Evolutionary conservation across 2,329 filamentous ascomycete species (phyloP), one percentile per base, ranked within the genome.

Genomic region (Chrysosporium queenslandicum): DNA sequence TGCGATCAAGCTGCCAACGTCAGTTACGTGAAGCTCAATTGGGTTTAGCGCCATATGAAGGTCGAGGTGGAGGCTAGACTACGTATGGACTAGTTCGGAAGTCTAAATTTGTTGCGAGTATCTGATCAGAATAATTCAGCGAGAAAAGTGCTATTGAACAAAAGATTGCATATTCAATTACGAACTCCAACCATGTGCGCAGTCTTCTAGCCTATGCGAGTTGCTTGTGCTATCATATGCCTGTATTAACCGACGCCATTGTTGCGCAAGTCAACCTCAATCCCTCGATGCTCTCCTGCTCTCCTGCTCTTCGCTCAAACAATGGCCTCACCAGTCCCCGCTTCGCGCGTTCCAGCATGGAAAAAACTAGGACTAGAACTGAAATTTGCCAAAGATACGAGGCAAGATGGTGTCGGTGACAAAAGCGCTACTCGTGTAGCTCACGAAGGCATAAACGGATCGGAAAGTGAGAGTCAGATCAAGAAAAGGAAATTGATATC

Each of bases 281-380:
- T 36, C 32, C 32, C 4, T 36, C 32, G 32, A 8, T 36, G 11
- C 14, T 4, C 32, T 36, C 6, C 4, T 4, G 11, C 14, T 5
- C 36, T 21, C 36, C 20, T 3, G 9, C 27, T n/a, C n/a, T n/a
- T n/a, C n/a, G n/a, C 42, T 46, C 27, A 29, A 30, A 43, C 16
- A 20, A 51, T 51, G 39, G 14, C 49, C n/a, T 34, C 48, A 20
- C 27, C 30, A 46, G 40, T 32, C 43, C n/a, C 29, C 40, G 30
- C 32, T 32, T 18, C 47, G 23, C 56, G 45, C 39, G 64, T 78
- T 46, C 80, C 80, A 29, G 79, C 79, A 52, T 82, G 79, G 80
- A 80, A 79, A 63, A 71, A 75, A 60, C 68, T 82, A 51, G 80
- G 80, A 36, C 68, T 82, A 55, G 79, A 79, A 65, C 66, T 82